Conservation (phyloP, 2,329 filamentous ascomycete genomes). For the Epichloe uncinata region DNA sequence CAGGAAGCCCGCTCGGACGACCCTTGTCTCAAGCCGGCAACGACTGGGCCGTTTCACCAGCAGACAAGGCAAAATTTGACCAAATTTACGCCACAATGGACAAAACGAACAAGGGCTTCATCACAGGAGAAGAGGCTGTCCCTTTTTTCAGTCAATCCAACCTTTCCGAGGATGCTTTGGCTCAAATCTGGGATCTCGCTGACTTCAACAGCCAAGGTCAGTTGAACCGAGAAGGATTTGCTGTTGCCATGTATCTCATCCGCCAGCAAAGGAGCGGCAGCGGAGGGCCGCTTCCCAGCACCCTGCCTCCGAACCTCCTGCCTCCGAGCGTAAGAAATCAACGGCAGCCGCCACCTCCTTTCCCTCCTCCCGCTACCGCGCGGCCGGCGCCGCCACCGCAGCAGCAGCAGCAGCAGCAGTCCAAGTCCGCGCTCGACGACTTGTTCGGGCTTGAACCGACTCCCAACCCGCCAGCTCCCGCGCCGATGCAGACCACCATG, state of each 20-base stretch:
- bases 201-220: conserved; percentile 86
- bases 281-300: conserved; percentile 50
- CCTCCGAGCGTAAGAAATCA: conserved; percentile 73
- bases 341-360: conserved; percentile 5
- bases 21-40: conserved; percentile 28
- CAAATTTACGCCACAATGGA: conserved; percentile 75
- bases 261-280: conserved; percentile 71
- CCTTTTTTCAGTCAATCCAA: conserved; percentile 93
- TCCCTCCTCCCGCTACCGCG: conserved; percentile 32
- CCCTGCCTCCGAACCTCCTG: conserved; percentile 68
- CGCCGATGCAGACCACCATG: conserved; percentile 46
- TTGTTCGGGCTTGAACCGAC: conserved; percentile 73
- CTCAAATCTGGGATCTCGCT: conserved; percentile 93
- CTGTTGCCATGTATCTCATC: conserved; percentile 95
- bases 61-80: conserved; percentile 82
- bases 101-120: conserved; percentile 64
- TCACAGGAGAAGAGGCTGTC: conserved; percentile 90
- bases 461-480: conserved; percentile 32
- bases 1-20: conserved; percentile 44
- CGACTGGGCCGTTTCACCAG: conserved; percentile 72
- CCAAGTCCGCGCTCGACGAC: conserved; percentile 82
- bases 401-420: conserved; percentile 24
- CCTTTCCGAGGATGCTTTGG: conserved; percentile 74
- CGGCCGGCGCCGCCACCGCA: conserved; percentile 33
- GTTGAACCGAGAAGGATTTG: conserved; percentile 80